Conservation (phyloP, 768 basidiomycete genomes). For the Xerocomellus dryophilus region DNA sequence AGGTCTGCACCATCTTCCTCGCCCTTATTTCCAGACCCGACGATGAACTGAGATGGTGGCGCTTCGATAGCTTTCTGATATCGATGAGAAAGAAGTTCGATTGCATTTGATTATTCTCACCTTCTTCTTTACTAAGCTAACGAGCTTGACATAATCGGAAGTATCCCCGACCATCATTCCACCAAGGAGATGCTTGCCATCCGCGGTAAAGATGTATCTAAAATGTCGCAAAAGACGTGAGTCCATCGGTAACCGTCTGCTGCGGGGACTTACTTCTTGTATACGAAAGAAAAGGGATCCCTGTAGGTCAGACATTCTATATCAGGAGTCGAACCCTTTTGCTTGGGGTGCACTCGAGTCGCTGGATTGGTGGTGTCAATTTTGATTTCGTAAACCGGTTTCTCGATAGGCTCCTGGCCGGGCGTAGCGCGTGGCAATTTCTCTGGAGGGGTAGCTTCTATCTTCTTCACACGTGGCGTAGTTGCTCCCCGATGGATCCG, state of each 20-base stretch:
- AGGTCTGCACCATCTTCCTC: constrained; percentile 63
- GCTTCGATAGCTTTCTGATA: constrained; percentile 60
- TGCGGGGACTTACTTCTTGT: constrained; percentile 51
- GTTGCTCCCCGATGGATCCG: constrained; percentile 18
- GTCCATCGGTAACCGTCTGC: neutral
- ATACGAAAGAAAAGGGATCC: constrained; percentile 68
- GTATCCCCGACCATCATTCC: constrained; percentile 82
- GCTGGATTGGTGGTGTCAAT: constrained; percentile 23
- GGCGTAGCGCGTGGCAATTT: neutral
- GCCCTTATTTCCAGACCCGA: constrained; percentile 48
- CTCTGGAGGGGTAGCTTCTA: neutral
- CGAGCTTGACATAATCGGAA: constrained; percentile 63
- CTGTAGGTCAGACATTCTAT: constrained; percentile 56
- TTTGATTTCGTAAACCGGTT: neutral
- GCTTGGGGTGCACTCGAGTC: neutral
- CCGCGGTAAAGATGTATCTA: constrained; percentile 64
- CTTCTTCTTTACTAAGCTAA: constrained; percentile 70
- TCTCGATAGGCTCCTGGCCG: neutral
- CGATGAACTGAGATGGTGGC: constrained; percentile 63
- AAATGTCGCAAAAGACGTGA: neutral
- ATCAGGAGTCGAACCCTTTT: neutral
- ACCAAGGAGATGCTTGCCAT: constrained; percentile 69
- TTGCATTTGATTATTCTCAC: constrained; percentile 17
- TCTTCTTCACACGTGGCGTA: neutral
- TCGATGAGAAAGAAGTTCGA: neutral